Percentiles rank a stretch among this genome's conserved stretches.
Evolutionary conservation across 352 stramenopile genomes (phyloP).

Genomic region (Globisporangium lucens): DNA sequence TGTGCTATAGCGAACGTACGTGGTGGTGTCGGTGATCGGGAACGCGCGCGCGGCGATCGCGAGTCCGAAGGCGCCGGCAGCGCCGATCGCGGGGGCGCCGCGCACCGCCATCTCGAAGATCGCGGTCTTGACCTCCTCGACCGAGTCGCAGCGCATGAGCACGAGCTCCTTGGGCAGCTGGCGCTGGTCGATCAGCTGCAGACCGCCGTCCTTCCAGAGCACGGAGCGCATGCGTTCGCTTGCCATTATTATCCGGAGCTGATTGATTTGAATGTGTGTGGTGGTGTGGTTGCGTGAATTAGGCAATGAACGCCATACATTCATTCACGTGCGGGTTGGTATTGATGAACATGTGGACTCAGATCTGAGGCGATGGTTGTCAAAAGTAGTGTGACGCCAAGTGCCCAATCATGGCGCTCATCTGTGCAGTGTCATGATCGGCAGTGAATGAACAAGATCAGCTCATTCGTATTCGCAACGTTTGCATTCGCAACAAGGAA

Average conservation of each 20-base stretch:
- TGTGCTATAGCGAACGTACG: slow-evolving; percentile 5
- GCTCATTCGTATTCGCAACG: background rate
- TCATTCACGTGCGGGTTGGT: background rate
- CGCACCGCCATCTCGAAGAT: slow-evolving; percentile 77
- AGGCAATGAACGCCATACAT: slow-evolving; percentile 5
- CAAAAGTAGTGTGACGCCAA: background rate
- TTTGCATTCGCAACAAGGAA: background rate
- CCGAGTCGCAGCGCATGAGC: slow-evolving; percentile 63
- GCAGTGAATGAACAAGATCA: background rate
- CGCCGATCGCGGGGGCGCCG: slow-evolving; percentile 82
- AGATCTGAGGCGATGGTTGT: background rate
- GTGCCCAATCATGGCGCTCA: background rate
- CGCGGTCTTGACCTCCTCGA: slow-evolving; percentile 51
- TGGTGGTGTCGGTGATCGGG: slow-evolving; percentile 19
- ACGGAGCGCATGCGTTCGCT: slow-evolving; percentile 63
- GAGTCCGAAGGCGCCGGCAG: slow-evolving; percentile 78
- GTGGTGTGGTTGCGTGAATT: background rate
- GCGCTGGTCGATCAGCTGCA: slow-evolving; percentile 82
- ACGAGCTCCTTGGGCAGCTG: slow-evolving; percentile 62
- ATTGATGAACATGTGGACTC: background rate
- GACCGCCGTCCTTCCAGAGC: slow-evolving; percentile 51
- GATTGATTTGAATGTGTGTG: slow-evolving; percentile 1
- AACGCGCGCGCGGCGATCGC: slow-evolving; percentile 69
- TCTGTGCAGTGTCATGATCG: background rate
- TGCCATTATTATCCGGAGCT: slow-evolving; percentile 22